A percentile compares a stretch with the other conserved stretches of the same genome.
phyloP scores from a whole-genome alignment of 1,139 yeast genomes.

The Wickerhamomyces sp. region DNA sequence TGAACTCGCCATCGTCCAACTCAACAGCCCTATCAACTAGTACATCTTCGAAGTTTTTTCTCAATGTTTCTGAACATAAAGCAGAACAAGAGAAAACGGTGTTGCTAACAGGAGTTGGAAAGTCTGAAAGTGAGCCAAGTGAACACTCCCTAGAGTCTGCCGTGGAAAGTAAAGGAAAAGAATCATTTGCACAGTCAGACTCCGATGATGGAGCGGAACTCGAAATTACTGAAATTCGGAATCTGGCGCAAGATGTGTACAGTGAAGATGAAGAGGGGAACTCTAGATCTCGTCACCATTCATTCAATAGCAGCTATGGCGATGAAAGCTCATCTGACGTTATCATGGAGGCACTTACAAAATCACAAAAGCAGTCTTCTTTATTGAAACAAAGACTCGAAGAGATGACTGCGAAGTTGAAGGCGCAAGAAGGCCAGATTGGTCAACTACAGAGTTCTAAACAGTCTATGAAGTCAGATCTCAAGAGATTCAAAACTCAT shows the following conservation, averaged over 20 bases:
- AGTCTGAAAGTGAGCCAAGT: no score
- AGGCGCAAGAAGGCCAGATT: constrained; percentile 12
- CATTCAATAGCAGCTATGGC: neutral
- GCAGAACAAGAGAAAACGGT: neutral
- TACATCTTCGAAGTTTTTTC: constrained; percentile 9
- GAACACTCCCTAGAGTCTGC: neutral
- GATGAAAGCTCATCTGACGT: constrained; percentile 15
- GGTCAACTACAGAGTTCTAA: constrained; percentile 2
- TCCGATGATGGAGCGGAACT: constrained; percentile 17
- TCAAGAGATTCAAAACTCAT: constrained; percentile 10
- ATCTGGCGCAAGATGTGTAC: constrained; percentile 3
- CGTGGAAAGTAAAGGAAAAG: constrained; percentile 1
- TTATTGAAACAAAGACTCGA: constrained; percentile 15
- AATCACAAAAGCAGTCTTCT: constrained; percentile 18
- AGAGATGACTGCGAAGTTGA: constrained; percentile 9
- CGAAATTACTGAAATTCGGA: constrained; percentile 20
- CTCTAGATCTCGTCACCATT: neutral
- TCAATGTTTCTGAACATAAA: neutral
- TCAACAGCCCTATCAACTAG: constrained; percentile 11
- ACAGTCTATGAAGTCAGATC: constrained; percentile 5
- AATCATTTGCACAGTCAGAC: no score
- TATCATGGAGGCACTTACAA: constrained; percentile 20
- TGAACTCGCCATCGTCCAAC: constrained; percentile 5
- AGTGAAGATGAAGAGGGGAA: neutral
- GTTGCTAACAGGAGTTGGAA: neutral